These are phyloP conservation scores for Aspergillus ruber DNA, from an alignment of 2,329 filamentous ascomycete genomes.

Conservation along the genomic window DNA sequence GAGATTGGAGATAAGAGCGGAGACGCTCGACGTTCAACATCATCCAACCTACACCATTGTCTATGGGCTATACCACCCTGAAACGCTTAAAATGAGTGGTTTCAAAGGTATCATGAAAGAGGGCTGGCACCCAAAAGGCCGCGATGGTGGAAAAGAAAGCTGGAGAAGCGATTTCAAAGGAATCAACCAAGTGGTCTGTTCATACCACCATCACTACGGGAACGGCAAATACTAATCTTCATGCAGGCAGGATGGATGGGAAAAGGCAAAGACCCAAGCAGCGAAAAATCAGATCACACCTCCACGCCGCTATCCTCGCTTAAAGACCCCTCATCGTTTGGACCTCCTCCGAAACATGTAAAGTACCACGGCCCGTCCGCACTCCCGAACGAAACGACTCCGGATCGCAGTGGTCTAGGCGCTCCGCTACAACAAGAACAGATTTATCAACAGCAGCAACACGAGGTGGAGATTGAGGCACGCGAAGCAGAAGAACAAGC, in stretches of 20 bases:
- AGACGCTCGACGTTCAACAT: too few species aligned
- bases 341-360: constrained; percentile 67
- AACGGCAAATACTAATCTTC: not conserved
- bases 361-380: constrained; percentile 44
- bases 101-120: constrained; percentile 44
- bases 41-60: not conserved
- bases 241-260: constrained; percentile 54
- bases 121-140: constrained; percentile 50
- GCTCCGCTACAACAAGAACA: constrained; percentile 36
- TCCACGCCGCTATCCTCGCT: constrained; percentile 62
- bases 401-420: constrained; percentile 39
- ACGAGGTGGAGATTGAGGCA: constrained; percentile 25
- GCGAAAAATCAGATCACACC: constrained; percentile 45
- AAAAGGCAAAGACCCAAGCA: constrained; percentile 43
- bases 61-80: not conserved
- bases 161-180: constrained; percentile 53
- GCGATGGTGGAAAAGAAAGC: constrained; percentile 48
- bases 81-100: constrained; percentile 37
- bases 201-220: not conserved
- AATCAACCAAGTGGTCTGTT: constrained; percentile 50
- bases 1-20: too few species aligned
- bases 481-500: constrained; percentile 23
- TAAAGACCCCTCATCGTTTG: constrained; percentile 71
- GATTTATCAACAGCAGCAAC: constrained; percentile 20
- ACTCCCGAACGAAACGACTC: constrained; percentile 40